These are phyloP conservation scores for Euptelea pleiosperma DNA, from an alignment of 164 flowering plant species.

Conservation along the genomic window DNA sequence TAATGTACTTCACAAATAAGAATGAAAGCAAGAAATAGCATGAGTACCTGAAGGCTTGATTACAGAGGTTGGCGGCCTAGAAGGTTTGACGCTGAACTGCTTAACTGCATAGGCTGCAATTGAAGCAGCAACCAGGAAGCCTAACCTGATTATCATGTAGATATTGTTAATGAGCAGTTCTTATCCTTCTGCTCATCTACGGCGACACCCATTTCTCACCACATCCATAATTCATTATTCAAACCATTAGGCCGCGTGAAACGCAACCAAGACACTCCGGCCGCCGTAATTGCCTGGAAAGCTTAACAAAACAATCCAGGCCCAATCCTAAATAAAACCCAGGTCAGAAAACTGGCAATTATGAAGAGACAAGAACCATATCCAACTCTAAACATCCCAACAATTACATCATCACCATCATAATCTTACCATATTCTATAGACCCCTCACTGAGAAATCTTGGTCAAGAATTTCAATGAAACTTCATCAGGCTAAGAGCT, in stretches of 20 bases:
- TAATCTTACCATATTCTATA: no score
- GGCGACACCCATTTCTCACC: constrained; percentile 27
- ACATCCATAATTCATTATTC: constrained; percentile 28
- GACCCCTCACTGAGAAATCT: no score
- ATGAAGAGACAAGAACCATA: constrained; percentile 4
- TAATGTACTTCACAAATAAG: neutral
- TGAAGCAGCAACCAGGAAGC: constrained; percentile 92
- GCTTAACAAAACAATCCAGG: constrained; percentile 1
- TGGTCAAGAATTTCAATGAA: constrained; percentile 23
- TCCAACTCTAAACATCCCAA: no score
- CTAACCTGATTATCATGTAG: constrained; percentile 78
- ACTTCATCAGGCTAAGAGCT: constrained; percentile 31
- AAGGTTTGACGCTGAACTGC: constrained; percentile 45
- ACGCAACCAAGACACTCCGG: no score
- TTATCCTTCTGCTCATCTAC: constrained; percentile 17
- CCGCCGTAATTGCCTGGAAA: neutral
- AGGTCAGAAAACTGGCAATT: constrained; percentile 3
- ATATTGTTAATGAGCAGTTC: constrained; percentile 19
- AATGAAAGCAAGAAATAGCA: neutral
- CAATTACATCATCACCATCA: no score
- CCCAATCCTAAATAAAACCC: constrained; percentile 13
- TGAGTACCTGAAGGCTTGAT: constrained; percentile 45
- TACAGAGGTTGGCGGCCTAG: constrained; percentile 31
- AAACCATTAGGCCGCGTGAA: constrained; percentile 23
- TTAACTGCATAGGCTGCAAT: constrained; percentile 84